Conservation (phyloP, 257 asterid genomes). For the Oldenlandia corymbosa region DNA sequence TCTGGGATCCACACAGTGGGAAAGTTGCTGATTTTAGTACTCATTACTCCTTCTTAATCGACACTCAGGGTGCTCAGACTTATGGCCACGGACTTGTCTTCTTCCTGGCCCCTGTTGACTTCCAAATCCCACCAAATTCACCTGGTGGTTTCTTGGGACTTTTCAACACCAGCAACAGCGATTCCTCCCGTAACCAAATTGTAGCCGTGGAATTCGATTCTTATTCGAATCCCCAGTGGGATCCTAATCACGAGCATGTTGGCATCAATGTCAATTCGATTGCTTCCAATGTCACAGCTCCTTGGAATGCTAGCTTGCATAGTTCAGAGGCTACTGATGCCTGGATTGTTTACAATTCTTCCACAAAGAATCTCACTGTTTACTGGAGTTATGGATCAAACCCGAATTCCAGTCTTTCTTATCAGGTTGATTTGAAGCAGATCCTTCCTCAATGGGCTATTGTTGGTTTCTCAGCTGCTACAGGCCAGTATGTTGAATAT, state of each 20-base stretch:
- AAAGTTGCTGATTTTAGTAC: conserved; percentile 28
- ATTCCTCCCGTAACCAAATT: conserved; percentile 18
- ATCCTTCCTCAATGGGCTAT: conserved; percentile 29
- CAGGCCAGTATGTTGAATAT: conserved; percentile 17
- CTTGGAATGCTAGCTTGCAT: conserved; percentile 32
- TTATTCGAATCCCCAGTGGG: conserved; percentile 27
- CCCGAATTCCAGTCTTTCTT: conserved; percentile 24
- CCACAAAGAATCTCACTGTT: conserved; percentile 26
- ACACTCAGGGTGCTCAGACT: neutral
- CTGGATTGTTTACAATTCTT: conserved; percentile 29
- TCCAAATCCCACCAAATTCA: conserved; percentile 31
- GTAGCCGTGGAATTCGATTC: conserved; percentile 33
- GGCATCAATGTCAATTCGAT: conserved; percentile 34
- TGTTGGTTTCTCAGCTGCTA: conserved; percentile 36
- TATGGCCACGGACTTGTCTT: conserved; percentile 34
- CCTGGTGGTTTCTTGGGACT: conserved; percentile 41
- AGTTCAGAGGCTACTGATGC: conserved; percentile 20
- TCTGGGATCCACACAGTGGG: conserved; percentile 30
- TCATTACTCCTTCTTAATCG: conserved; percentile 27
- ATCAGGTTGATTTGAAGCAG: conserved; percentile 20
- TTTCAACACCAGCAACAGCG: conserved; percentile 22
- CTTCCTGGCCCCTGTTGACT: conserved; percentile 38
- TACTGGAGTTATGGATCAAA: conserved; percentile 25
- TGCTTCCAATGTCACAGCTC: conserved; percentile 14
- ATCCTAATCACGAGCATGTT: conserved; percentile 31